Evolutionary conservation across 148 eudicot genomes (phyloP), one percentile per base, ranked within the genome.

Genomic region (Polygonum maritimum): DNA sequence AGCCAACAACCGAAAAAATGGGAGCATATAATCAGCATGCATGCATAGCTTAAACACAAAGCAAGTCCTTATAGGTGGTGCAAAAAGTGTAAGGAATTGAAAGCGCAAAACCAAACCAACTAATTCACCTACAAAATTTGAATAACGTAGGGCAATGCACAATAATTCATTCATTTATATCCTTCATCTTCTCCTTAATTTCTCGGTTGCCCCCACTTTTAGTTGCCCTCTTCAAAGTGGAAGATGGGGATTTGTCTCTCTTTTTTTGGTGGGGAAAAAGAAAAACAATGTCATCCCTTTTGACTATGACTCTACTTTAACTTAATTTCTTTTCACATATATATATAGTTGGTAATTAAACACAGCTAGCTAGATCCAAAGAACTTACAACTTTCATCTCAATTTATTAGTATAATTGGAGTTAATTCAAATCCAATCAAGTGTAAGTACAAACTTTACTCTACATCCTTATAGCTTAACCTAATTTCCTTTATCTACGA

Each of bases 121-220:
- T 67, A 67, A 67, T 67, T 16, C 71, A 67, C 71, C 71, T 67
- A 67, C 14, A 38, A 38, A 38, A 38, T 6, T 67, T 67, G 19
- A 67, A 67, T 67, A 21, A 67, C 45, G 71, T 67, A 11, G 41
- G 71, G 21, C 9, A 62, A 7, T 4, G 16, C 16, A 31, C 31
- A 26, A 26, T 62, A 12, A 57, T 21, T 55, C 62, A 55, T 26
- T 26, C 31, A 13, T 48, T 13, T 10, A 49, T 7, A n/a, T n/a
- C 69, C 69, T 60, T 60, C 69, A 60, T 60, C 69, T 60, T 31
- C 69, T 60, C 69, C 69, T 60, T 60, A 31, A 60, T 60, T 60
- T 60, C 69, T 60, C 69, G 26, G 69, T 60, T n/a, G 31, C 11
- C 38, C 69, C 69, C 69, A 11, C 14, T 8, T 57, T 11, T 60